phyloP scores from a whole-genome alignment of 1,284 basidiomycete species.

The Moesziomyces parantarcticus region DNA sequence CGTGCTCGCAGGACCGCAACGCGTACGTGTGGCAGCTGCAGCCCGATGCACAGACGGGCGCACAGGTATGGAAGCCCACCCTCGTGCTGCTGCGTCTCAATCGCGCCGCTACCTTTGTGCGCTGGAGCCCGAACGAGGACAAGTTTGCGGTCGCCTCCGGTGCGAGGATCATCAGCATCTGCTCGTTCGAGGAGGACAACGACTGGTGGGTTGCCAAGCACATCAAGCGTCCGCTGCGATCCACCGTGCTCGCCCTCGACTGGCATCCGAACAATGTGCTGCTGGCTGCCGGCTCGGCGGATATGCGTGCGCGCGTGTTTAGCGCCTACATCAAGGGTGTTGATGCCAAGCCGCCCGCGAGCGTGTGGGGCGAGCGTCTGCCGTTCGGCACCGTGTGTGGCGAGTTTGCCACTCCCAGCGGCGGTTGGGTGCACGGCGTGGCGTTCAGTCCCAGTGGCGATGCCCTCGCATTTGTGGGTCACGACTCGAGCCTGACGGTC shows the following conservation, averaged over 20 bases:
- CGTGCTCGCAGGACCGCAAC: constrained; percentile 96
- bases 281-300: constrained; percentile 91
- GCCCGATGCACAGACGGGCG: constrained; percentile 75
- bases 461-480: constrained; percentile 88
- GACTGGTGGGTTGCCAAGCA: constrained; percentile 99
- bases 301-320: constrained; percentile 96
- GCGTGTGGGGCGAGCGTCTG: constrained; percentile 95
- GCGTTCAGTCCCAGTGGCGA: constrained; percentile 96
- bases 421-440: constrained; percentile 97
- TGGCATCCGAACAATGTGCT: constrained; percentile 99
- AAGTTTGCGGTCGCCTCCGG: constrained; percentile 99
- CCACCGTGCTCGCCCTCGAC: constrained; percentile 91
- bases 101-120: constrained; percentile 91
- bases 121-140: constrained; percentile 97
- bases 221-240: constrained; percentile 94
- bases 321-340: constrained; percentile 99
- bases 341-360: constrained; percentile 87
- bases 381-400: constrained; percentile 98
- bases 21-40: constrained; percentile 97
- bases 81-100: constrained; percentile 96
- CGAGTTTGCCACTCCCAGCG: constrained; percentile 86
- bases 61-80: constrained; percentile 88
- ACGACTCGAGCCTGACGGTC: constrained; percentile 65
- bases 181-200: constrained; percentile 72
- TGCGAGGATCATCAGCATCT: constrained; percentile 72